These are phyloP conservation scores for Syncephalastrum monosporum DNA, from an alignment of 371 early-diverging fungal species.

Conservation along the genomic window DNA sequence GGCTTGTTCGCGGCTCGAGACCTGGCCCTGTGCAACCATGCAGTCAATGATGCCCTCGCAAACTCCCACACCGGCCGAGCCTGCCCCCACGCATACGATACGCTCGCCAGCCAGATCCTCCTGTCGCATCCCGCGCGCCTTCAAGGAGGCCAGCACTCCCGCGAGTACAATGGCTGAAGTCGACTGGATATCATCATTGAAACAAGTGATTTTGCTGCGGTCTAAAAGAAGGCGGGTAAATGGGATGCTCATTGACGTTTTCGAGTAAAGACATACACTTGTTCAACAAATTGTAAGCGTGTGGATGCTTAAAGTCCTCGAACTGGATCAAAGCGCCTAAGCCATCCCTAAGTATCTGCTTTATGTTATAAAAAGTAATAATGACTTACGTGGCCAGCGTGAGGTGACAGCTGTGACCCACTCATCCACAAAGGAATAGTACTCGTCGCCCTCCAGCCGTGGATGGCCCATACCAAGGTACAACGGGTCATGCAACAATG, in stretches of 20 bases:
- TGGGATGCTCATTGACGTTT: too few relatives aligned
- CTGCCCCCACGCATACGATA: conserved; percentile 67
- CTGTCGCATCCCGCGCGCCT: conserved; percentile 46
- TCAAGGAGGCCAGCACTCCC: conserved; percentile 59
- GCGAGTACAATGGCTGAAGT: conserved; percentile 65
- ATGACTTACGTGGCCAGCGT: conserved; percentile 60
- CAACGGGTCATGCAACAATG: conserved; percentile 57
- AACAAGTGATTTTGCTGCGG: conserved; percentile 57
- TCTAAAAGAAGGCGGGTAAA: conserved; percentile 18
- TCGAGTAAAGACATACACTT: conserved; percentile 37
- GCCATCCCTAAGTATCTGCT: neutral
- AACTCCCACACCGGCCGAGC: conserved; percentile 68
- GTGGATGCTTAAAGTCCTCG: conserved; percentile 56
- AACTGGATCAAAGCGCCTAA: conserved; percentile 53
- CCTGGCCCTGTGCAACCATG: conserved; percentile 60
- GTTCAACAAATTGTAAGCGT: conserved; percentile 61
- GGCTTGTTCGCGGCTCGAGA: conserved; percentile 56
- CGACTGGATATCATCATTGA: conserved; percentile 72
- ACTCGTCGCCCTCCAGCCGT: conserved; percentile 59
- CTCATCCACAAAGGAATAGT: conserved; percentile 66
- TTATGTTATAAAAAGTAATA: neutral
- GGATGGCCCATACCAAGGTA: conserved; percentile 68
- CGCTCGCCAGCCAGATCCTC: conserved; percentile 44
- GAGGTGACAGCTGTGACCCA: conserved; percentile 61
- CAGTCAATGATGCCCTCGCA: conserved; percentile 65